Conservation (phyloP, 805 yeast genomes). For the Zygoascus biomembranicola region DNA sequence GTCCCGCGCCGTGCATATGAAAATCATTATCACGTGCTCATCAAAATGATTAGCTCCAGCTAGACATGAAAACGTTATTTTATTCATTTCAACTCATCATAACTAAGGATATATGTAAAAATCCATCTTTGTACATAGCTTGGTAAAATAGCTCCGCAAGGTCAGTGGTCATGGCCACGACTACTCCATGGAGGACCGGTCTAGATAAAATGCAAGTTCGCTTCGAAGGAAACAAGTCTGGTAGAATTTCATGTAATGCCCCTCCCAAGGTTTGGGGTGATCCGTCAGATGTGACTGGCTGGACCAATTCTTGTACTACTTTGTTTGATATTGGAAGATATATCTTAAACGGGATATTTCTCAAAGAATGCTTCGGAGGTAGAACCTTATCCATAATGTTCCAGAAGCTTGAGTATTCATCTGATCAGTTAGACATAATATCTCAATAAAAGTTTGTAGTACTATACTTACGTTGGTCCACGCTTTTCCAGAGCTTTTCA, state of each 20-base stretch:
- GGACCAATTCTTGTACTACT: slow-evolving; percentile 29
- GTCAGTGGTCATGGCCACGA: slow-evolving; percentile 37
- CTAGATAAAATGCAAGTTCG: slow-evolving; percentile 31
- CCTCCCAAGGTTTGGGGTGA: slow-evolving; percentile 31
- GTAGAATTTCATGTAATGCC: slow-evolving; percentile 33
- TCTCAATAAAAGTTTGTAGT: too few relatives aligned
- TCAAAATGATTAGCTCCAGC: too few relatives aligned
- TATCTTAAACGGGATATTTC: slow-evolving; percentile 26
- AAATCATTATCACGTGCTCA: too few relatives aligned
- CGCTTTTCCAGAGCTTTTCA: slow-evolving; percentile 46
- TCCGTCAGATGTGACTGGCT: slow-evolving; percentile 13
- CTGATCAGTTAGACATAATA: background rate
- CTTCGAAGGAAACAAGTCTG: slow-evolving; percentile 40
- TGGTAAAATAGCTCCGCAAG: slow-evolving; percentile 39
- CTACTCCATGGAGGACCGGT: slow-evolving; percentile 50
- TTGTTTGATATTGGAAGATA: slow-evolving; percentile 31
- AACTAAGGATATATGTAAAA: slow-evolving; percentile 46
- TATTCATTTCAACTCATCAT: slow-evolving; percentile 24
- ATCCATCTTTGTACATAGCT: slow-evolving; percentile 53
- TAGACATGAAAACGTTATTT: too few relatives aligned
- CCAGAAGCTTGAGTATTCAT: slow-evolving; percentile 23
- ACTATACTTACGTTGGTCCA: slow-evolving; percentile 19
- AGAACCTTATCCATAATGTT: slow-evolving; percentile 18
- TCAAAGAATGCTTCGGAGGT: slow-evolving; percentile 14
- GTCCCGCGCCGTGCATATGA: background rate